Evolutionary conservation across 2,329 filamentous ascomycete species (phyloP).

Genomic region (Colletotrichum sp.): DNA sequence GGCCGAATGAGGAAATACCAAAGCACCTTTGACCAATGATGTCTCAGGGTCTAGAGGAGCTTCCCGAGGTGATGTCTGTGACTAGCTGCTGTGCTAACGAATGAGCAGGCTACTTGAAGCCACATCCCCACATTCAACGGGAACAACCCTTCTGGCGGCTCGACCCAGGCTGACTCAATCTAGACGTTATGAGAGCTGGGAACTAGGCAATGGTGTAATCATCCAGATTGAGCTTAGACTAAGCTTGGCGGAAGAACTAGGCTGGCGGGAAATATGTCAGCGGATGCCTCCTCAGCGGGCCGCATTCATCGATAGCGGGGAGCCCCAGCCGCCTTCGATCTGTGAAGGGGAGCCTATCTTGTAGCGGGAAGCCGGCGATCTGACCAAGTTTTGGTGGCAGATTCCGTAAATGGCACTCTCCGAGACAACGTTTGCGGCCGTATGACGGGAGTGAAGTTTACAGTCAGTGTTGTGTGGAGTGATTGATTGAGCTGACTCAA

Average conservation of each 20-base stretch:
- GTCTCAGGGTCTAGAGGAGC: neutral
- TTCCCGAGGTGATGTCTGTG: neutral
- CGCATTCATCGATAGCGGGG: slow-evolving; percentile 4
- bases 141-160: neutral
- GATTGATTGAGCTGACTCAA: neutral
- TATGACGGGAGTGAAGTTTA: neutral
- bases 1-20: neutral
- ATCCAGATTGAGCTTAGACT: neutral
- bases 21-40: neutral
- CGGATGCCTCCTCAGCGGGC: neutral
- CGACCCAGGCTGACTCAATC: neutral
- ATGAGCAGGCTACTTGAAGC: neutral
- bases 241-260: neutral
- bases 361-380: neutral
- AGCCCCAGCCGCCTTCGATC: neutral
- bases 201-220: neutral
- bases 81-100: neutral
- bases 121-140: slow-evolving; percentile 5
- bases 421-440: slow-evolving; percentile 18
- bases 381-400: neutral
- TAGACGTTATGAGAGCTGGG: neutral
- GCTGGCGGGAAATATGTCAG: neutral
- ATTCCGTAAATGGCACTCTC: neutral
- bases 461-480: neutral
- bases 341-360: neutral